These are phyloP conservation scores for Trichosporon ovoides DNA, from an alignment of 1,284 basidiomycete species.

Conservation along the genomic window DNA sequence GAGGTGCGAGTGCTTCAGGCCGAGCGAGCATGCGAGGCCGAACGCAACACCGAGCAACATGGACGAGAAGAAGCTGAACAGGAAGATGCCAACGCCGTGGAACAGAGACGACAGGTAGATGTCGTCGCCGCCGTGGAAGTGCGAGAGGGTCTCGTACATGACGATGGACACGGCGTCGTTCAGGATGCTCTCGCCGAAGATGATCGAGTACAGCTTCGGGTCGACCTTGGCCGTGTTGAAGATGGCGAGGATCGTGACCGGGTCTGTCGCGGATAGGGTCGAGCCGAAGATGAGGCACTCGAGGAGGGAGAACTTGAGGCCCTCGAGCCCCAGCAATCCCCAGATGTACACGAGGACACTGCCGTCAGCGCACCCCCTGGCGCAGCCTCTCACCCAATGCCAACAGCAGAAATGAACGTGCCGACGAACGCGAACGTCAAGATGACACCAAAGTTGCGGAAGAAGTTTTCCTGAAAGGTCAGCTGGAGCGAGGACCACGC, in stretches of 20 bases:
- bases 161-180: constrained; percentile 99
- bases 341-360: constrained; percentile 89
- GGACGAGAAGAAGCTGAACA: constrained; percentile 88
- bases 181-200: constrained; percentile 93
- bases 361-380: neutral
- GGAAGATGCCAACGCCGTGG: constrained; percentile 91
- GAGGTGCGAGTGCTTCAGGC: constrained; percentile 91
- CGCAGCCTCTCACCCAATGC: constrained; percentile 66
- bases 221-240: constrained; percentile 99
- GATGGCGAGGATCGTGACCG: constrained; percentile 95
- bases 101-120: constrained; percentile 85
- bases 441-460: constrained; percentile 94
- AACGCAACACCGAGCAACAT: constrained; percentile 90
- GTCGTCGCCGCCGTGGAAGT: constrained; percentile 77
- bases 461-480: constrained; percentile 78
- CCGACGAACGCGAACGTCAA: constrained; percentile 93
- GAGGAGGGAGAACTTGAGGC: constrained; percentile 66
- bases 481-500: neutral
- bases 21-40: constrained; percentile 80
- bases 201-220: constrained; percentile 94
- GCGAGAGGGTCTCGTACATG: constrained; percentile 95
- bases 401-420: constrained; percentile 94
- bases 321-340: constrained; percentile 84
- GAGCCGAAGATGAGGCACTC: constrained; percentile 97
- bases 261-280: constrained; percentile 94